Evolutionary conservation across 2,329 filamentous ascomycete genomes (phyloP), one percentile per base, ranked within the genome.

Genomic region (Colletotrichum sp.): DNA sequence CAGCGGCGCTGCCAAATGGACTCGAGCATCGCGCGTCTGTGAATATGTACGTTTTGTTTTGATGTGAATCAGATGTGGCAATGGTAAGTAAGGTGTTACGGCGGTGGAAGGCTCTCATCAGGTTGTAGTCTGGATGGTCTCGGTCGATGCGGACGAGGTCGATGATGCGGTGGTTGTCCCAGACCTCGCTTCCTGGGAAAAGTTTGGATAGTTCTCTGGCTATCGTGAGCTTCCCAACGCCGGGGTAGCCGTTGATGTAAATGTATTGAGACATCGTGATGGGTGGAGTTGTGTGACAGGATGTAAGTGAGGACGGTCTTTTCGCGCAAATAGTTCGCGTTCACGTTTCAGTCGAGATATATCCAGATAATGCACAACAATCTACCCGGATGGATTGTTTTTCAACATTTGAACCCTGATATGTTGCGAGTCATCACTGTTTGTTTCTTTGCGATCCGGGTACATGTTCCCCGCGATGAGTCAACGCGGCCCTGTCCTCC

Each of bases 211-310:
- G 74, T 63, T 82, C 82, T 10, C 78, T 79, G 1, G 82, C 82
- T 24, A 83, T 74, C 8, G 82, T 82, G 32, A 82, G 77, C 72
- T 84, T 83, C 64, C 82, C 82, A 30, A 82, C 79, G 34, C 80
- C 82, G 13, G 82, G 81, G 69, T 81, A 81, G 55, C 82, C 82
- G 72, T 83, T 82, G 76, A 83, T 82, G 78, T 82, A 83, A 57
- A 84, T 79, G 60, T 76, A 78, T 12, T 65, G 36, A 18, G 57
- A 36, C 69, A 78, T 73, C 8, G 18, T 59, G n/a, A 26, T 32
- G 12, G 26, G 6, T 15, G 44, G 12, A 21, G 44, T 21, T 52
- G n/a, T 52, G n/a, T 52, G 44, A 1, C 44, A 21, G n/a, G n/a
- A 21, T 8, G 4, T 21, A 21, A 52, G 6, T 13, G 12, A 52